phyloP scores from a whole-genome alignment of 768 basidiomycete genomes.

The Infundibulicybe gibba region DNA sequence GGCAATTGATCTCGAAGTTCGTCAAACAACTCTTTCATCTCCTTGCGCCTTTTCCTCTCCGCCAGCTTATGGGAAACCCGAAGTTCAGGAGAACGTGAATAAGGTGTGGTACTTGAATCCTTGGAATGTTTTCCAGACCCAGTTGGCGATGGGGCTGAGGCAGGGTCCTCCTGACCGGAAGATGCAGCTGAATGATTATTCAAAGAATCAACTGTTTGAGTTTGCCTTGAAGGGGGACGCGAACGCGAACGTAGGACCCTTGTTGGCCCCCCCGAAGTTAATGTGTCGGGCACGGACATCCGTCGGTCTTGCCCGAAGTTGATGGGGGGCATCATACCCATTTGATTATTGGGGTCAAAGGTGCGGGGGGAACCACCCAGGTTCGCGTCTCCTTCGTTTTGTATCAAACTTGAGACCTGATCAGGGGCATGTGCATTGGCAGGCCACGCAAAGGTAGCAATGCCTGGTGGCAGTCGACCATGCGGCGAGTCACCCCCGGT shows the following conservation, averaged over 20 bases:
- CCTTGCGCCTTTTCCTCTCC: constrained; percentile 93
- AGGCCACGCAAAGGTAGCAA: constrained; percentile 75
- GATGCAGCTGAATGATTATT: constrained; percentile 36
- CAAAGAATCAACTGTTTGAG: constrained; percentile 35
- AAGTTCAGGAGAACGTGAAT: constrained; percentile 93
- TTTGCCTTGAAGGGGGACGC: constrained; percentile 66
- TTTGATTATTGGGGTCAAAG: constrained; percentile 44
- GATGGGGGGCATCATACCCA: constrained; percentile 55
- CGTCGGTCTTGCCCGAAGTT: constrained; percentile 63
- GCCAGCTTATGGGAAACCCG: constrained; percentile 96
- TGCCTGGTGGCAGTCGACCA: constrained; percentile 56
- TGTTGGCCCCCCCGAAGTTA: constrained; percentile 36
- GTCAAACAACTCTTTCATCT: constrained; percentile 99
- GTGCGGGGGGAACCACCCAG: constrained; percentile 36
- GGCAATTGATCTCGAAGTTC: constrained; percentile 93
- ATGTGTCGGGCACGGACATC: constrained; percentile 71
- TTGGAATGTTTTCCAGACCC: constrained; percentile 35
- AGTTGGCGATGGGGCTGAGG: constrained; percentile 30
- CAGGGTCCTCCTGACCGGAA: constrained; percentile 41
- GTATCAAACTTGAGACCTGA: constrained; percentile 31
- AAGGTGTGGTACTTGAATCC: constrained; percentile 67
- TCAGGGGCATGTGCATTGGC: constrained; percentile 34
- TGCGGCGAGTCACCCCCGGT: constrained; percentile 61
- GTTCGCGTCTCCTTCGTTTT: constrained; percentile 43
- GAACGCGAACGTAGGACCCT: constrained; percentile 64